These are phyloP conservation scores for Hura crepitans DNA, from an alignment of 441 rosid genomes.

Conservation along the genomic window DNA sequence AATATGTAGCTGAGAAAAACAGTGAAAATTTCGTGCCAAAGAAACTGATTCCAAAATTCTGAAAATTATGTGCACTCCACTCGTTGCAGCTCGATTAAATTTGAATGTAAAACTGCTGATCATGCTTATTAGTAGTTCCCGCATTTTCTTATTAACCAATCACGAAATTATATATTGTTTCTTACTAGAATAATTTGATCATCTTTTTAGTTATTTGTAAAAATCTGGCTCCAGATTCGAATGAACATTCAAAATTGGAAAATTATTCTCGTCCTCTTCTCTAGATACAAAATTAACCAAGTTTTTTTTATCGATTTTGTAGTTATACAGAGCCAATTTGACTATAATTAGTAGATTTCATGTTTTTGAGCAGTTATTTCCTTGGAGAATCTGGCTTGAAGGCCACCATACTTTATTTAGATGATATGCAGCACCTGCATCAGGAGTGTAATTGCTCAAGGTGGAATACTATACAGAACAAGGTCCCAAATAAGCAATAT, in stretches of 20 bases:
- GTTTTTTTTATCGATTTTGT: neutral
- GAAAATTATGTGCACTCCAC: neutral
- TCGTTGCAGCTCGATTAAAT: neutral
- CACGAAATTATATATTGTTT: too few species aligned
- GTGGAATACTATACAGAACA: slow-evolving; percentile 42
- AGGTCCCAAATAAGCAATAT: slow-evolving; percentile 31
- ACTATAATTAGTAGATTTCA: neutral
- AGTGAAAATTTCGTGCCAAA: neutral
- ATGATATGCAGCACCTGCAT: slow-evolving; percentile 70
- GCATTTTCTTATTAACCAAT: neutral
- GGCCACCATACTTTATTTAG: slow-evolving; percentile 38
- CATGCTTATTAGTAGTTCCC: neutral
- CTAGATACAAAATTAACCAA: neutral
- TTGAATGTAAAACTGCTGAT: neutral
- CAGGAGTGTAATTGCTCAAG: slow-evolving; percentile 59
- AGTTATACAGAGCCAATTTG: neutral
- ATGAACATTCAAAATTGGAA: neutral
- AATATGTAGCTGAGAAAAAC: neutral
- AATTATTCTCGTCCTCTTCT: neutral
- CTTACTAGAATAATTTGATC: neutral
- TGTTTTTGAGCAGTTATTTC: slow-evolving; percentile 13
- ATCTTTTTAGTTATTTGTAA: neutral
- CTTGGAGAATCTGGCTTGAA: slow-evolving; percentile 24
- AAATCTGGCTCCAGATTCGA: neutral
- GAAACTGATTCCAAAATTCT: neutral